Conservation (phyloP, 2,329 filamentous ascomycete genomes). For the Aureobasidium sp. region DNA sequence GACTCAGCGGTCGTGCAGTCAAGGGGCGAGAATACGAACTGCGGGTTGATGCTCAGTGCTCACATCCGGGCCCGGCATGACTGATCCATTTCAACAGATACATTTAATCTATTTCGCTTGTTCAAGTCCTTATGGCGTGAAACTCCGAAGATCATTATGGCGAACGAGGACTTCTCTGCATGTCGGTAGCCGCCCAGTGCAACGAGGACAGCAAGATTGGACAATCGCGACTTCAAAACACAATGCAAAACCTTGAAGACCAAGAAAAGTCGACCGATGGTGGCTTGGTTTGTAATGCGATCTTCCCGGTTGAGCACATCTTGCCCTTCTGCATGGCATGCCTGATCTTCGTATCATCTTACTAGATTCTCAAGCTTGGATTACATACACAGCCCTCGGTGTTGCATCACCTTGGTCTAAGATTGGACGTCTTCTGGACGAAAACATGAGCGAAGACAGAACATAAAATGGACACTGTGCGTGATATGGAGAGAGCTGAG, state of each 20-base stretch:
- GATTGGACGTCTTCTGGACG: background rate
- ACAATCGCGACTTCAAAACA: background rate
- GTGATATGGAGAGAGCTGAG: background rate
- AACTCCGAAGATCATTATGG: background rate
- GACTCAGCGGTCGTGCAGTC: background rate
- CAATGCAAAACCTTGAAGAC: background rate
- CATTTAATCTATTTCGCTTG: conserved; percentile 5
- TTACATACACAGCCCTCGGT: background rate
- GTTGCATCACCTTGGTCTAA: background rate
- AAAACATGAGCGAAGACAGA: background rate
- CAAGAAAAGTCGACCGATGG: background rate
- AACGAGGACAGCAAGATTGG: background rate
- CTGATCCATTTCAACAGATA: background rate
- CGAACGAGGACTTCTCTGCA: background rate
- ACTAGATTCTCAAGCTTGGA: background rate
- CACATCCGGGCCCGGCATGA: background rate
- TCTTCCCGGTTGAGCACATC: background rate
- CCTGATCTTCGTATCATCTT: background rate
- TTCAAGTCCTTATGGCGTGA: background rate
- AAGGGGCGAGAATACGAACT: background rate
- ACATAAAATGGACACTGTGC: background rate
- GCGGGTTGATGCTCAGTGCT: background rate
- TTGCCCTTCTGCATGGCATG: background rate
- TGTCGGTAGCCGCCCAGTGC: background rate
- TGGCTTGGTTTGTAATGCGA: background rate